A percentile compares a stretch with the other conserved stretches of the same genome.
These are phyloP conservation scores for Fusarium subtropicale DNA, from an alignment of 2,329 filamentous ascomycete species.

Conservation along the genomic window DNA sequence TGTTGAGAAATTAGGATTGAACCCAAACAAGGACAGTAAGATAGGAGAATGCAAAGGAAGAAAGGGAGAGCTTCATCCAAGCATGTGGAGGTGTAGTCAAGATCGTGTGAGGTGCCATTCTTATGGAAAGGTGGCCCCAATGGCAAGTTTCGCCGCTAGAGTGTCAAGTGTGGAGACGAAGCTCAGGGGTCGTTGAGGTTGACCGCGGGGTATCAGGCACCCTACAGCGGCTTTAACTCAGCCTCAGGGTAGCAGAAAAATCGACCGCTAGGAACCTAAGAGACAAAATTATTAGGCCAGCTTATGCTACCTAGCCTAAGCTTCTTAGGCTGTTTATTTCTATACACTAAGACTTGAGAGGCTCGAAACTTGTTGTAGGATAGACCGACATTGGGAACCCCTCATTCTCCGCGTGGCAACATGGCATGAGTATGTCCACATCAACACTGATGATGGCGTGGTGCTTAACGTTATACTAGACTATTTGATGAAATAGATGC, in stretches of 20 bases:
- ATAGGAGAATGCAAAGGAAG: constrained; percentile 24
- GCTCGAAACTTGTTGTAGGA: constrained; percentile 11
- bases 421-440: constrained; percentile 12
- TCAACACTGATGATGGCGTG: neutral
- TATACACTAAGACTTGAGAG: too few relatives aligned
- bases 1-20: constrained; percentile 35
- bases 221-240: constrained; percentile 18
- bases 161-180: constrained; percentile 44
- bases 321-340: too few relatives aligned
- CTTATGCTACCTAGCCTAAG: too few relatives aligned
- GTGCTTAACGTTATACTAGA: constrained; percentile 4
- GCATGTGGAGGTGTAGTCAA: constrained; percentile 39
- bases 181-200: constrained; percentile 37
- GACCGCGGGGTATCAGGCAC: constrained; percentile 44
- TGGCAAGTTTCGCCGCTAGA: constrained; percentile 41
- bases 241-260: too few relatives aligned
- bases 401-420: constrained; percentile 8
- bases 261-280: too few relatives aligned
- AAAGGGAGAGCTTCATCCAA: constrained; percentile 39
- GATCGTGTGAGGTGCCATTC: constrained; percentile 45
- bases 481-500: too few relatives aligned
- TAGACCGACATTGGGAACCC: constrained; percentile 9
- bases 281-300: too few relatives aligned
- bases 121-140: constrained; percentile 54
- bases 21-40: constrained; percentile 39